A percentile compares a stretch with the other conserved stretches of the same genome.
Conservation (phyloP, 257 asterid genomes). For the Solanum corneliomulleri region DNA sequence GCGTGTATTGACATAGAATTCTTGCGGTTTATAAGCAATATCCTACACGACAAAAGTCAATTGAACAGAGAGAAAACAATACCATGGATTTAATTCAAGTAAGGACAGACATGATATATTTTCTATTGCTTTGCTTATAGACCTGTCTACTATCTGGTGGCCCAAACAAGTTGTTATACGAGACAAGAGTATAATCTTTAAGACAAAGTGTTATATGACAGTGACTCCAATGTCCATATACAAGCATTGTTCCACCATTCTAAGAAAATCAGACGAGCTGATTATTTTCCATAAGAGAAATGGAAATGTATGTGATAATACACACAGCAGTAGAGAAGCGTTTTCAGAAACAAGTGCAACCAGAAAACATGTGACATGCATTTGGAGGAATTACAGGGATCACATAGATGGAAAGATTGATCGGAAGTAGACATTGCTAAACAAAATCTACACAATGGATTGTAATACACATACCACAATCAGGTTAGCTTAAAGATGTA, state of each 20-base stretch:
- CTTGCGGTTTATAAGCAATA: constrained; percentile 91
- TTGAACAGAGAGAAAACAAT: neutral
- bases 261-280: neutral
- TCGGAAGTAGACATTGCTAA: neutral
- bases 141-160: neutral
- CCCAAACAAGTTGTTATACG: neutral
- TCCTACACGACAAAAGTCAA: constrained; percentile 34
- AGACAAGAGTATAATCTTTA: neutral
- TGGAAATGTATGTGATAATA: neutral
- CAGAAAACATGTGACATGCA: neutral
- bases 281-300: neutral
- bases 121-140: neutral
- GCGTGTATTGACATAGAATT: constrained; percentile 67
- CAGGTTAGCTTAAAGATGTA: neutral
- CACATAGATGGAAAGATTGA: neutral
- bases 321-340: neutral
- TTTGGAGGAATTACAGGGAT: neutral
- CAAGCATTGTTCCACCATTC: neutral
- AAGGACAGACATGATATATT: neutral
- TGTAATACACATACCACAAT: neutral
- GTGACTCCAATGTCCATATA: neutral
- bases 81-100: neutral
- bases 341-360: neutral
- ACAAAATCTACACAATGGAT: neutral
- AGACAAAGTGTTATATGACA: neutral